Base-by-base conservation (phyloP, 345 rosid species). In the Linum tenue region DNA sequence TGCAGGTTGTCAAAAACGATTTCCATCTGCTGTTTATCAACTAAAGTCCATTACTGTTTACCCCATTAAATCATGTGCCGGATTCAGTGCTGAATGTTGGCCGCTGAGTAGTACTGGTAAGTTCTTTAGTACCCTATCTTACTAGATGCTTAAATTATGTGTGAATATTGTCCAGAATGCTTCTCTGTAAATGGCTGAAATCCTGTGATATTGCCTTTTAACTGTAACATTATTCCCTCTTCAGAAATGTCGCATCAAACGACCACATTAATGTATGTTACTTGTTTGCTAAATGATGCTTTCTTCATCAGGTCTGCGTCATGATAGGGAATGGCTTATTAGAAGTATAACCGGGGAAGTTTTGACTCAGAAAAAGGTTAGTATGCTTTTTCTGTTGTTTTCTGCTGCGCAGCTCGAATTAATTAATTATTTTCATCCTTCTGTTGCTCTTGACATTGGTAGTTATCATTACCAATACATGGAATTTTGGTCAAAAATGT, bases 61-160 rank as follows among this genome's bases (percentile, higher is more conserved):
- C 75, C 99, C 99, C 56, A 86, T 92, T 67, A 92, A 92, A 79
- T 88, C 99, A 44, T 92, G 99, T 60, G 79, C 78, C n/a, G 99
- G 99, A 76, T 92, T 88, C 75, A 81, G 80, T 62, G 88, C 78
- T 39, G 76, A 78, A 58, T 73, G 80, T 59, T 92, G 99, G 99
- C 96, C 97, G 57, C 83, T 90, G 71, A 73, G 92, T 82, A 78
- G 72, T 76, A 77, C 96, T 40, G 99, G 99, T 92, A 86, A 64
- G 14, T 64, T 64, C 61, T 56, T 15, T 60, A 15, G 16, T 64
- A 36, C 17, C 56, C 67, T 74, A 22, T 22, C 31, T 22, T 22
- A 22, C 31, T 11, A 9, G 5, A 51, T 16, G 2, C 14, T 9
- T 51, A 51, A 11, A 9, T 7, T 51, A 11, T 51, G 58, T 55